These are phyloP conservation scores for Yamadazyma atmosphaerica DNA, from an alignment of 1,139 yeast species.

Conservation along the genomic window DNA sequence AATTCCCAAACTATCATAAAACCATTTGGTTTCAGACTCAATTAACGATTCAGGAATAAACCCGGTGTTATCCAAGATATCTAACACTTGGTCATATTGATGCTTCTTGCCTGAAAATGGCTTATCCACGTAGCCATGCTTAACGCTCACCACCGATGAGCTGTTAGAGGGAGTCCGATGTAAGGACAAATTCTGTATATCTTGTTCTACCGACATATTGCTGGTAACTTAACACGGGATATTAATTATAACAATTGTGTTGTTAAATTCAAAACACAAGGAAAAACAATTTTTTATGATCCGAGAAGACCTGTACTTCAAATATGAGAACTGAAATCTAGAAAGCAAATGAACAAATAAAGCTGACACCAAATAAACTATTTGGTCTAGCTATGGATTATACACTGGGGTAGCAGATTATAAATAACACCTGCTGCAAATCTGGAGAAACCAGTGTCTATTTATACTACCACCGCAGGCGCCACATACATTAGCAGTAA, in stretches of 20 bases:
- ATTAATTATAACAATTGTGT: too few species aligned
- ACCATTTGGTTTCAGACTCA: constrained; percentile 88
- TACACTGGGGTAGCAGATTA: too few species aligned
- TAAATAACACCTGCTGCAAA: neutral
- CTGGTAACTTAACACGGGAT: neutral
- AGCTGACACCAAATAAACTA: too few species aligned
- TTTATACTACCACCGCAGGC: neutral
- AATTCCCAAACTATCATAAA: constrained; percentile 83
- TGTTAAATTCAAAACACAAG: neutral
- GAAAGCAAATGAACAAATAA: neutral
- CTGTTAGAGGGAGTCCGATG: constrained; percentile 28
- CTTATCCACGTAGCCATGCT: constrained; percentile 68
- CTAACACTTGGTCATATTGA: constrained; percentile 82
- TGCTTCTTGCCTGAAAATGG: constrained; percentile 80
- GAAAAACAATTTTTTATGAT: neutral
- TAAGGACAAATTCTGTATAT: constrained; percentile 26
- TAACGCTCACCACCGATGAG: constrained; percentile 31
- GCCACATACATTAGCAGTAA: neutral
- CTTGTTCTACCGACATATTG: constrained; percentile 20
- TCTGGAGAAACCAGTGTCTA: neutral
- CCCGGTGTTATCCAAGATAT: constrained; percentile 77
- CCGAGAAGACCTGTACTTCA: neutral
- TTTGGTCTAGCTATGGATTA: too few species aligned
- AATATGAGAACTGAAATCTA: too few species aligned
- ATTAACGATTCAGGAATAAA: constrained; percentile 86